phyloP scores from a whole-genome alignment of 371 early-diverging fungal species.

The Actinomucor elegans region DNA sequence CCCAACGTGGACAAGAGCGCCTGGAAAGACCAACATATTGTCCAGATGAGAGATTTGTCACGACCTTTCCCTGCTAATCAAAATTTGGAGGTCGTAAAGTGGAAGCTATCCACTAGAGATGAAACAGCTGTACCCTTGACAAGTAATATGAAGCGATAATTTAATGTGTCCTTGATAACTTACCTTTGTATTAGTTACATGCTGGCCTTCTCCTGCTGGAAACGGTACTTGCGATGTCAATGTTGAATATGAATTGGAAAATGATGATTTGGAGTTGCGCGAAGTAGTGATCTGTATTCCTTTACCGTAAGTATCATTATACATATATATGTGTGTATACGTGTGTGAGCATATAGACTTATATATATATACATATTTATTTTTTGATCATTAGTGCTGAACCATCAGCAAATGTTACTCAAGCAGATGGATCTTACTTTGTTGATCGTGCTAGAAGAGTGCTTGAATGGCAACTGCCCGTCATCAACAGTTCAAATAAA shows the following conservation, averaged over 20 bases:
- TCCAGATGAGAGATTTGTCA: conserved; percentile 79
- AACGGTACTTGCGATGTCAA: conserved; percentile 89
- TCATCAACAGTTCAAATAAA: conserved; percentile 73
- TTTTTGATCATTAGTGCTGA: conserved; percentile 43
- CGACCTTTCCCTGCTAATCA: conserved; percentile 88
- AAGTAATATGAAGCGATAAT: conserved; percentile 42
- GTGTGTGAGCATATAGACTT: no score
- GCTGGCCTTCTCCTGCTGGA: conserved; percentile 95
- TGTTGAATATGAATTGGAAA: conserved; percentile 91
- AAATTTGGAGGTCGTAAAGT: conserved; percentile 83
- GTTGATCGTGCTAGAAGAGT: conserved; percentile 68
- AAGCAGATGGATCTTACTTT: conserved; percentile 79
- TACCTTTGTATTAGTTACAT: conserved; percentile 66
- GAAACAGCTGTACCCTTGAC: conserved; percentile 84
- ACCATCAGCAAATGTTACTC: conserved; percentile 70
- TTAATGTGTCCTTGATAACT: background rate
- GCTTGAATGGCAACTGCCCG: conserved; percentile 88
- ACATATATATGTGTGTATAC: no score
- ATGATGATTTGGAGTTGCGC: conserved; percentile 71
- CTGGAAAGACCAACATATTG: conserved; percentile 69
- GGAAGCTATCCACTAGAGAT: conserved; percentile 81
- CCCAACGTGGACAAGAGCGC: conserved; percentile 95
- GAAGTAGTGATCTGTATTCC: conserved; percentile 90
- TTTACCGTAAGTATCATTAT: conserved; percentile 67
- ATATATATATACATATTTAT: background rate